These are phyloP conservation scores for Phytophthora europaea DNA, from an alignment of 352 stramenopile genomes.

Conservation along the genomic window DNA sequence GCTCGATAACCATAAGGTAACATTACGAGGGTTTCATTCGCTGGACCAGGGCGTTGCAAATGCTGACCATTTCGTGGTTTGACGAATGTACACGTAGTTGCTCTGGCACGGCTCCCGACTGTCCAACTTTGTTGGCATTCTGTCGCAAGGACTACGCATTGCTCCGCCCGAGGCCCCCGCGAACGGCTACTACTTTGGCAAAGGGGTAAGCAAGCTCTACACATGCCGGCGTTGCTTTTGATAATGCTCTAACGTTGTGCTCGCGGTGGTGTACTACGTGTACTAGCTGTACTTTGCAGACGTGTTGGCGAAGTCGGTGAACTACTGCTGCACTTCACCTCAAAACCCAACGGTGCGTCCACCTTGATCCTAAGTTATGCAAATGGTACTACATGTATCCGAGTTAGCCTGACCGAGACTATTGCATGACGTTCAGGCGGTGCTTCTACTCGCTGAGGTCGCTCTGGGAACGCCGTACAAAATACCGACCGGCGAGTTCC, in stretches of 20 bases:
- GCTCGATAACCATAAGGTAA: slow-evolving; percentile 69
- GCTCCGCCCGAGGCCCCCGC: slow-evolving; percentile 68
- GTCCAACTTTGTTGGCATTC: slow-evolving; percentile 77
- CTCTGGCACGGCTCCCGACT: slow-evolving; percentile 70
- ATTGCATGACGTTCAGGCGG: slow-evolving; percentile 16
- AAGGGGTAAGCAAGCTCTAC: slow-evolving; percentile 46
- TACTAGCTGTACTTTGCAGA: slow-evolving; percentile 80
- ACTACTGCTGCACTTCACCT: slow-evolving; percentile 61
- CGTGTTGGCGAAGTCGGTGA: slow-evolving; percentile 55
- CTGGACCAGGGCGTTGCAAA: neutral
- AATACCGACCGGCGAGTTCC: slow-evolving; percentile 21
- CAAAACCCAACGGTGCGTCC: slow-evolving; percentile 34
- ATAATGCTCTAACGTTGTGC: neutral
- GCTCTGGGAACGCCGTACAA: slow-evolving; percentile 43
- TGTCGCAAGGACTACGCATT: slow-evolving; percentile 75
- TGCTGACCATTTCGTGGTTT: slow-evolving; percentile 7
- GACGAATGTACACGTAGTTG: slow-evolving; percentile 28
- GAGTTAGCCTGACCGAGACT: neutral
- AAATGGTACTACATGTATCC: too few species aligned
- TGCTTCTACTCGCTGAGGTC: slow-evolving; percentile 54
- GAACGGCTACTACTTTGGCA: slow-evolving; percentile 78
- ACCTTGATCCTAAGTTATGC: neutral
- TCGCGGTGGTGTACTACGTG: neutral
- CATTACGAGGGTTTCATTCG: neutral
- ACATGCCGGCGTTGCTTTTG: neutral